Conservation (phyloP, 2,329 filamentous ascomycete genomes). For the Colletotrichum orchidophilum region DNA sequence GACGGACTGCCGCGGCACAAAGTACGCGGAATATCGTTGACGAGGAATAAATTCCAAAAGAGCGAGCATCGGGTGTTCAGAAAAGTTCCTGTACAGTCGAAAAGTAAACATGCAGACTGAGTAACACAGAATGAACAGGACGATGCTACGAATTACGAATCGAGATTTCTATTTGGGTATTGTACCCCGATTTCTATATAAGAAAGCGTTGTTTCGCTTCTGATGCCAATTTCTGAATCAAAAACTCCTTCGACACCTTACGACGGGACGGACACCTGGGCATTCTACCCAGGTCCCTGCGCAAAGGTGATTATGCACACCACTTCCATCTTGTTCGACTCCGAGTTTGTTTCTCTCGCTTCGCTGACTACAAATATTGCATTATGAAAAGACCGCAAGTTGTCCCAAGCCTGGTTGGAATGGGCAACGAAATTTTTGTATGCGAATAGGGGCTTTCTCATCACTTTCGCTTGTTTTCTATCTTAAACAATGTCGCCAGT, state of each 20-base stretch:
- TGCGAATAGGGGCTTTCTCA: neutral
- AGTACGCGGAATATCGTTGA: too few relatives aligned
- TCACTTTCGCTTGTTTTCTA: too few relatives aligned
- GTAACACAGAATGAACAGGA: neutral
- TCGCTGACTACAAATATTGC: slow-evolving; percentile 21
- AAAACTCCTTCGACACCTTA: neutral
- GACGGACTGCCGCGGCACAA: too few relatives aligned
- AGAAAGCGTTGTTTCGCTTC: neutral
- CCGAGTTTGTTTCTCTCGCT: neutral
- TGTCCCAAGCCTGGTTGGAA: neutral
- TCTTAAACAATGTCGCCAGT: slow-evolving; percentile 22
- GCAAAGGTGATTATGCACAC: neutral
- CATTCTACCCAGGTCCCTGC: neutral
- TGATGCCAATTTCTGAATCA: slow-evolving; percentile 6
- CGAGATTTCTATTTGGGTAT: slow-evolving; percentile 32
- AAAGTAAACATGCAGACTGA: neutral
- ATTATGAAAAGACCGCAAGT: slow-evolving; percentile 12
- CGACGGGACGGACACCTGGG: neutral
- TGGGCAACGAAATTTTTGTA: neutral
- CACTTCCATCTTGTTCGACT: neutral
- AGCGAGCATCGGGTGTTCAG: too few relatives aligned
- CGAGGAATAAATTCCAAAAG: too few relatives aligned
- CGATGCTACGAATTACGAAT: neutral
- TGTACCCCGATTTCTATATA: slow-evolving; percentile 26
- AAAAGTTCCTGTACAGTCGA: too few relatives aligned